Evolutionary conservation across 169 alveolate species (phyloP).

Genomic region (Plasmodium ovale): DNA sequence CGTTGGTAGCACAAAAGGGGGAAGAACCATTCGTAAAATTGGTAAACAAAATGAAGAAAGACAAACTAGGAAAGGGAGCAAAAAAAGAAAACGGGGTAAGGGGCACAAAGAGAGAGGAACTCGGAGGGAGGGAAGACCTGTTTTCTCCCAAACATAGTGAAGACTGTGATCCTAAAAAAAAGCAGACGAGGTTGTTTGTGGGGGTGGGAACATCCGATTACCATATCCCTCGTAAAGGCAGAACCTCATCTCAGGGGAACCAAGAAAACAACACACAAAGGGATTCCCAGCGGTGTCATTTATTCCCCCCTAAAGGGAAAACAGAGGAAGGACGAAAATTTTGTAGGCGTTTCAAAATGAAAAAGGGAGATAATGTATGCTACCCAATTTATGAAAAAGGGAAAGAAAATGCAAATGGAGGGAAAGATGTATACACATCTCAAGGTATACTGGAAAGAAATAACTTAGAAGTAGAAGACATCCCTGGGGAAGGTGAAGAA

Average conservation of each 20-base stretch:
- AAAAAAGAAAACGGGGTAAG: constrained; percentile 1
- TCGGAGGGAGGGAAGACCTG: not conserved
- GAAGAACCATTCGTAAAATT: not conserved
- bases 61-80: not conserved
- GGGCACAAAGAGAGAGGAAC: not conserved
- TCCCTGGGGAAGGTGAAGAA: not conserved
- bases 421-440: not conserved
- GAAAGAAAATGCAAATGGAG: not conserved
- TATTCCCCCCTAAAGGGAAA: too few relatives aligned
- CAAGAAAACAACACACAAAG: too few relatives aligned
- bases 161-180: too few relatives aligned
- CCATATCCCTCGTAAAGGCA: too few relatives aligned
- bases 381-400: not conserved
- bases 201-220: too few relatives aligned
- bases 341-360: not conserved
- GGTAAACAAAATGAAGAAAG: not conserved
- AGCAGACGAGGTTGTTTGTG: too few relatives aligned
- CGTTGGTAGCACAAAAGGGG: not conserved
- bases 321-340: not conserved
- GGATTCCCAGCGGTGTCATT: too few relatives aligned
- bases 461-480: not conserved
- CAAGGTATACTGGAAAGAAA: not conserved
- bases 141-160: too few relatives aligned
- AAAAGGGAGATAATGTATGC: not conserved
- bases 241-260: too few relatives aligned